Conservation (phyloP, 2,329 filamentous ascomycete species). For the Aspergillus ruber region DNA sequence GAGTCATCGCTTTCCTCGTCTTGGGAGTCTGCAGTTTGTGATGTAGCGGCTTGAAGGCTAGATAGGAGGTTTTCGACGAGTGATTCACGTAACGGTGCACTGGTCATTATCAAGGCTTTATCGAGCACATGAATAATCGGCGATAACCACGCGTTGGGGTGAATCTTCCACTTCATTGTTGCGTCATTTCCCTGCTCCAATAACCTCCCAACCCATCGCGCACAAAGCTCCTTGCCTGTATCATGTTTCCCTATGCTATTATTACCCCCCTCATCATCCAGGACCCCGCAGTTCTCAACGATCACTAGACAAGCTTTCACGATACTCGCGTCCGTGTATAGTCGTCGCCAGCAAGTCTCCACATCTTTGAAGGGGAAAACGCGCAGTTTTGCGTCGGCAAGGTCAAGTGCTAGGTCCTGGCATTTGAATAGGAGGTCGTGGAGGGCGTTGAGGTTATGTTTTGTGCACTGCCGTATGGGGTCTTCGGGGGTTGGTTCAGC, state of each 20-base stretch:
- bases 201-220: background rate
- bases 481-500: slow-evolving; percentile 24
- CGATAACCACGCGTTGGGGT: slow-evolving; percentile 43
- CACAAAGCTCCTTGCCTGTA: background rate
- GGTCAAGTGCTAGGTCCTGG: slow-evolving; percentile 38
- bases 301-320: slow-evolving; percentile 37
- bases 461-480: slow-evolving; percentile 31
- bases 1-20: background rate
- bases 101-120: slow-evolving; percentile 68
- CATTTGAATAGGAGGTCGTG: slow-evolving; percentile 19
- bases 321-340: slow-evolving; percentile 54
- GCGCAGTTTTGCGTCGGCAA: slow-evolving; percentile 50
- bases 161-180: slow-evolving; percentile 6
- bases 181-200: slow-evolving; percentile 8
- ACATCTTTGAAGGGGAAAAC: slow-evolving; percentile 54
- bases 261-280: slow-evolving; percentile 2
- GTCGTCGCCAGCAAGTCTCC: slow-evolving; percentile 49
- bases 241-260: background rate
- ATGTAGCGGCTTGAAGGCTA: slow-evolving; percentile 20
- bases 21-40: background rate
- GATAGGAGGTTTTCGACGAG: slow-evolving; percentile 34
- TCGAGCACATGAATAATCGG: slow-evolving; percentile 63
- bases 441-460: slow-evolving; percentile 17
- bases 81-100: slow-evolving; percentile 52
- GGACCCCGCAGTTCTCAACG: slow-evolving; percentile 12